Percentiles rank a stretch among this genome's conserved stretches.
These are phyloP conservation scores for Bipolaris cookei DNA, from an alignment of 2,329 filamentous ascomycete genomes.

Conservation along the genomic window DNA sequence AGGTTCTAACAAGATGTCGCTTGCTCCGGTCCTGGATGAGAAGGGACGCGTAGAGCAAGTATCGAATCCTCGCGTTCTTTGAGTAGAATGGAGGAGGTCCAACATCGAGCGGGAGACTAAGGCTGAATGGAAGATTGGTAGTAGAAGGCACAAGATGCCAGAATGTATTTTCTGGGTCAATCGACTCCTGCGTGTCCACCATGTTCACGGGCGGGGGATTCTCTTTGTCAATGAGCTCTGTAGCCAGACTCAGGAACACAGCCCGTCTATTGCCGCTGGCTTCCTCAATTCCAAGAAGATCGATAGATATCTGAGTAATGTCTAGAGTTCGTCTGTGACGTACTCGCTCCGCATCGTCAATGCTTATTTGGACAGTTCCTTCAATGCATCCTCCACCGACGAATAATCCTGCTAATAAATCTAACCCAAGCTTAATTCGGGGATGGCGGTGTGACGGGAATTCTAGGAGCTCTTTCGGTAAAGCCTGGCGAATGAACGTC, in stretches of 20 bases:
- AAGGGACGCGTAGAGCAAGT: slow-evolving; percentile 57
- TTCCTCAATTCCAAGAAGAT: slow-evolving; percentile 61
- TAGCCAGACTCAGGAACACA: slow-evolving; percentile 60
- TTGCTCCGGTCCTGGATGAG: slow-evolving; percentile 57
- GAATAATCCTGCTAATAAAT: slow-evolving; percentile 58
- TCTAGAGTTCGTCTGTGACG: slow-evolving; percentile 54
- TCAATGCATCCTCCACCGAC: slow-evolving; percentile 63
- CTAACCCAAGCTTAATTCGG: slow-evolving; percentile 57
- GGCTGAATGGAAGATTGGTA: slow-evolving; percentile 57
- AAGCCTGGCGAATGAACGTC: slow-evolving; percentile 57
- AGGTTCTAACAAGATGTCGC: slow-evolving; percentile 58
- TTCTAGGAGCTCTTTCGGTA: slow-evolving; percentile 58
- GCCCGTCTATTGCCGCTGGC: slow-evolving; percentile 53
- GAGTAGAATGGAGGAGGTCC: slow-evolving; percentile 62
- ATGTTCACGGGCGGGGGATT: slow-evolving; percentile 60
- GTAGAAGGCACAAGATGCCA: slow-evolving; percentile 59
- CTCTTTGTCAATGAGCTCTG: slow-evolving; percentile 57
- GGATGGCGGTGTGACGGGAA: slow-evolving; percentile 58
- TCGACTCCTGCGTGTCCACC: slow-evolving; percentile 53
- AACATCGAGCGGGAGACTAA: slow-evolving; percentile 61
- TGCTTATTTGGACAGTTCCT: slow-evolving; percentile 56
- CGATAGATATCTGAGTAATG: slow-evolving; percentile 58
- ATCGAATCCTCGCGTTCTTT: slow-evolving; percentile 59
- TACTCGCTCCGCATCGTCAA: slow-evolving; percentile 56
- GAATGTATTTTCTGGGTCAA: slow-evolving; percentile 50